Percentiles rank a stretch among this genome's conserved stretches.
Conservation (phyloP, 257 asterid species). For the Solanum lycopersicoides region DNA sequence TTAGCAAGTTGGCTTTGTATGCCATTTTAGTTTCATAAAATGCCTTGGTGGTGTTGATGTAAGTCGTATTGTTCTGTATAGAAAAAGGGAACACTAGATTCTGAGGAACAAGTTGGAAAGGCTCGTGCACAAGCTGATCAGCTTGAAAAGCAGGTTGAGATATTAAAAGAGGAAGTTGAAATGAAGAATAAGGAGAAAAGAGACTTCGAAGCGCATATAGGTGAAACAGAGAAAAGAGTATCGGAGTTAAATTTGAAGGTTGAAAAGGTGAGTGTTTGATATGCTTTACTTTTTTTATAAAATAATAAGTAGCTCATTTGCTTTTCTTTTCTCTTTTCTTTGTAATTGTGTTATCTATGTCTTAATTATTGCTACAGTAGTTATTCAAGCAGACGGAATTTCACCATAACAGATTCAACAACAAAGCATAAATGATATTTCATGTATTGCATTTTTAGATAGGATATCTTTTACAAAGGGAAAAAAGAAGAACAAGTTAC, state of each 20-base stretch:
- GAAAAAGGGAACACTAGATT: constrained; percentile 48
- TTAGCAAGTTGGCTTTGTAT: not conserved
- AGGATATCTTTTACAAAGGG: not conserved
- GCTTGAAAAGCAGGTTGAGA: constrained; percentile 61
- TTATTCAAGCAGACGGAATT: not conserved
- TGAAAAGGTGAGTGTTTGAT: constrained; percentile 36
- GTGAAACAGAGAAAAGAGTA: constrained; percentile 51
- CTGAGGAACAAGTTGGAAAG: constrained; percentile 55
- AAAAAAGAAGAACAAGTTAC: too few relatives aligned
- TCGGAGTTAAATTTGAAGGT: constrained; percentile 40
- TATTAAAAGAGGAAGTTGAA: constrained; percentile 40
- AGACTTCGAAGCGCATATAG: constrained; percentile 38
- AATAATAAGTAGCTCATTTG: not conserved
- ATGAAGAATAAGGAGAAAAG: constrained; percentile 42
- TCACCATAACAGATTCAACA: not conserved
- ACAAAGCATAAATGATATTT: not conserved
- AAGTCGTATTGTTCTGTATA: constrained; percentile 5
- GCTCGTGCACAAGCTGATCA: constrained; percentile 66
- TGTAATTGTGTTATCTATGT: not conserved
- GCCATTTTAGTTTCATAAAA: not conserved
- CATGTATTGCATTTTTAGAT: not conserved
- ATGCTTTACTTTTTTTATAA: not conserved
- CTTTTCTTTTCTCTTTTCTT: not conserved
- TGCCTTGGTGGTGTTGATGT: not conserved
- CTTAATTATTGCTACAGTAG: not conserved